Conservation (phyloP, 73 alveolate genomes). For the Paramecium octaurelia region DNA sequence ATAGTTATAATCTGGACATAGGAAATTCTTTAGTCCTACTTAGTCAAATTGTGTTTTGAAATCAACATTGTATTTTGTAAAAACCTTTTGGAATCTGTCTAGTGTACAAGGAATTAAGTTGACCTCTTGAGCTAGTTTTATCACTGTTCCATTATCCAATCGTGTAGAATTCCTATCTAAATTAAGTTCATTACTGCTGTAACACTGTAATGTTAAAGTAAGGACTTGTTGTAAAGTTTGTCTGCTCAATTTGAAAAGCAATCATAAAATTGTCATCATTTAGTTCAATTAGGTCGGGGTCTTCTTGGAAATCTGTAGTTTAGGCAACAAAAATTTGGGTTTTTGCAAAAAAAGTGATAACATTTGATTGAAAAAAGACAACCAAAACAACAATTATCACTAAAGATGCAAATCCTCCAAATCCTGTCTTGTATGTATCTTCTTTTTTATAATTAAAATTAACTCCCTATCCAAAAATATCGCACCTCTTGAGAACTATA, state of each 20-base stretch:
- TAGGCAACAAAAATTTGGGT: not conserved
- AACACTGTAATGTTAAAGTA: not conserved
- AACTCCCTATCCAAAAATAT: slow-evolving; percentile 34
- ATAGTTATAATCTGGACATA: not conserved
- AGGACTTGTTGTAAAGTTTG: not conserved
- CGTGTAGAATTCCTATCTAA: not conserved
- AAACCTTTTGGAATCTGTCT: not conserved
- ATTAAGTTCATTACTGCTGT: not conserved
- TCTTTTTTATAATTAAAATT: not conserved
- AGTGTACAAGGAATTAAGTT: slow-evolving; percentile 16
- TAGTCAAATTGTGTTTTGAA: not conserved
- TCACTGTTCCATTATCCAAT: slow-evolving; percentile 3
- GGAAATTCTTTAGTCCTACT: not conserved
- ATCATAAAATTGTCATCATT: slow-evolving; percentile 38
- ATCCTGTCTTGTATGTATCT: not conserved
- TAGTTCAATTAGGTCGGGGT: not conserved
- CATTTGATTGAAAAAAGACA: slow-evolving; percentile 19
- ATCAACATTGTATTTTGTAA: not conserved
- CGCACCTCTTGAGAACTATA: slow-evolving; percentile 7
- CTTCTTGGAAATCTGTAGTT: not conserved
- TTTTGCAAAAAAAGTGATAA: slow-evolving; percentile 10
- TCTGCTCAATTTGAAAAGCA: not conserved
- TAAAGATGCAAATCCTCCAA: slow-evolving; percentile 13
- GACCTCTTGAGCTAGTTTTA: not conserved
- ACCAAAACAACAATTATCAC: not conserved